Conservation (phyloP, 2,329 filamentous ascomycete species). For the Spiromastix sp. region DNA sequence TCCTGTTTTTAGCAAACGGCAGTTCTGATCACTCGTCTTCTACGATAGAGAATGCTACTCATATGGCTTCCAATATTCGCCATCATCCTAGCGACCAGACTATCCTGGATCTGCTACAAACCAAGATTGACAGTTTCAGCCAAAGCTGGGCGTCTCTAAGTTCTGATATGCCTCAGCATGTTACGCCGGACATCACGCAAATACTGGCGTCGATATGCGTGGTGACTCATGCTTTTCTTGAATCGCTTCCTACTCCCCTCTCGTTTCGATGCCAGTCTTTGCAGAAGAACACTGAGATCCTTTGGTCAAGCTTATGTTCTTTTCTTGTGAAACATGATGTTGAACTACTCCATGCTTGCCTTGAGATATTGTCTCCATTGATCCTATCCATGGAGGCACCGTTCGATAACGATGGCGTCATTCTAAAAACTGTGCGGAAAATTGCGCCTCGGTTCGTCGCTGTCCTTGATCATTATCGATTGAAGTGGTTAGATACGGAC, state of each 20-base stretch:
- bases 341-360: conserved; percentile 19
- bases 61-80: conserved; percentile 17
- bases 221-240: conserved; percentile 27
- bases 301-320: conserved; percentile 28
- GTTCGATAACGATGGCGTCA: conserved; percentile 11
- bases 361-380: conserved; percentile 26
- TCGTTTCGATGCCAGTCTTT: conserved; percentile 21
- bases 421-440: conserved; percentile 16
- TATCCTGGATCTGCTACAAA: conserved; percentile 36
- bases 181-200: conserved; percentile 41
- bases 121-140: conserved; percentile 35
- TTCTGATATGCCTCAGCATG: conserved; percentile 32
- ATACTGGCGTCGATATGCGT: conserved; percentile 41
- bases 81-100: conserved; percentile 24
- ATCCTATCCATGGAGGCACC: conserved; percentile 15
- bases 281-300: conserved; percentile 16
- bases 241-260: conserved; percentile 22
- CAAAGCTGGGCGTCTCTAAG: conserved; percentile 35
- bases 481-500: conserved; percentile 12
- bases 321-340: conserved; percentile 20
- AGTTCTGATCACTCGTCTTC: conserved; percentile 10
- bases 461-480: conserved; percentile 22
- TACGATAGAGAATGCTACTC: too few species aligned
- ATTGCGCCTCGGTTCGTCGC: conserved; percentile 20
- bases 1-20: conserved; percentile 35